Evolutionary conservation across 2,329 filamentous ascomycete species (phyloP).

Genomic region (Aspergillus novofumigatus): DNA sequence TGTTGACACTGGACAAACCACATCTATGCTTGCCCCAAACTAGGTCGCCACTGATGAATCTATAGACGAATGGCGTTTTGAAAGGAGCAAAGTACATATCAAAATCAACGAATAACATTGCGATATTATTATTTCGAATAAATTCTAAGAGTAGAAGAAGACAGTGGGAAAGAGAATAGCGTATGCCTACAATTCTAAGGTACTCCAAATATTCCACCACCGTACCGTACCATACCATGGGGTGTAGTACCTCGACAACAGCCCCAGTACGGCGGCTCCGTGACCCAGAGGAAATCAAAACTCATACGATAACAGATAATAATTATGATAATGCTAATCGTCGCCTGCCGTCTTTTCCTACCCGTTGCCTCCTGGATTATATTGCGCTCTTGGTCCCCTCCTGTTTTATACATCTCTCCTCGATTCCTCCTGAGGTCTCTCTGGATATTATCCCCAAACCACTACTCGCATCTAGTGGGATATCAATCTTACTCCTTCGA

Average conservation of each 20-base stretch:
- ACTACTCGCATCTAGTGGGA: not conserved
- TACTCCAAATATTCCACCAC: not conserved
- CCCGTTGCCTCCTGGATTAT: not conserved
- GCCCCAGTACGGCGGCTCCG: constrained; percentile 14
- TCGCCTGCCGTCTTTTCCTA: constrained; percentile 7
- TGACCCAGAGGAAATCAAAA: constrained; percentile 12
- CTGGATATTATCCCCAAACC: not conserved
- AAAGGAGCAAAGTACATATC: not conserved
- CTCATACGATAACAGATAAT: constrained; percentile 13
- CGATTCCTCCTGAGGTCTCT: not conserved
- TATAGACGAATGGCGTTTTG: not conserved
- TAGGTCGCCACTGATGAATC: constrained; percentile 8
- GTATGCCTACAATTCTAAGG: not conserved
- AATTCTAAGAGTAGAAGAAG: not conserved
- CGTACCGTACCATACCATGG: constrained; percentile 15
- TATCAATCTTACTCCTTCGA: not conserved
- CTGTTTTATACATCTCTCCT: not conserved
- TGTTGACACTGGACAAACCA: constrained; percentile 5
- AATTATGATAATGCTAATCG: constrained; percentile 14
- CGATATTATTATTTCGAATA: not conserved
- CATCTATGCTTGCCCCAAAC: constrained; percentile 3
- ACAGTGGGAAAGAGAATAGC: not conserved
- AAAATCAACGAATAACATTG: not conserved
- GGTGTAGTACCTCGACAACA: constrained; percentile 9
- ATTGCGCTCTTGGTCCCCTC: not conserved